Base-by-base conservation (phyloP, 2,329 filamentous ascomycete species). In the Sporothrix brasiliensis region DNA sequence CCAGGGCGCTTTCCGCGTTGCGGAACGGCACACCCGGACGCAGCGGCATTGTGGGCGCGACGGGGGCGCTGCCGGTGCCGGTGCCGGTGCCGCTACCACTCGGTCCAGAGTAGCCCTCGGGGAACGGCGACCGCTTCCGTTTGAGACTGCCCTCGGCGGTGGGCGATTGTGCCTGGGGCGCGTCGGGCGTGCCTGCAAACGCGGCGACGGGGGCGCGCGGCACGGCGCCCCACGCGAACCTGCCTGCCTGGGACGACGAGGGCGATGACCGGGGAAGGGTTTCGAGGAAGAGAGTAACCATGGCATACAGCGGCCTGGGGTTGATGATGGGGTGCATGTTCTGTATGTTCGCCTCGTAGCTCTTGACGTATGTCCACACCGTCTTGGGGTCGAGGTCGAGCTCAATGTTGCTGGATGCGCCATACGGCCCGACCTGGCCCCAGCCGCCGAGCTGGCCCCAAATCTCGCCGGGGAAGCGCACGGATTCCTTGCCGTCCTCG, bases 1-100 rank as follows among this genome's bases (percentile, higher is more conserved):
- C 87, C 52, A 98, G 85, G 0, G 93, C 93, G 74, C 92, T 97
- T 68, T 89, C 86, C 19, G 95, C 88, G 9, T 91, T 92, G 68
- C 90, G 84, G 74, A 85, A 86, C 2, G 88, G 87, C 70, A 82
- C 82, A 3, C 83, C 82, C 7, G 81, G 79, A 74, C 84, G 85
- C 4, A 63, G 68, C 7, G 60, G 53, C 56, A 75, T 78, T 72
- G 69, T 52, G 30, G 68, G 72, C 2, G 60, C 52, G 19, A 69
- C 44, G 2, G 58, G 61, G 7, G 61, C 52, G 61, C 54, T 30
- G 27, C 27, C 27, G 2, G 27, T 30, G 27, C 27, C 27, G 3
- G 27, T 30, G 27, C 27, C 27, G 2, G 3, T 30, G 27, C 27
- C 27, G 27, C 27, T 30, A 30, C 27, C 75, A 27, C 73, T 80